A percentile compares a stretch with the other conserved stretches of the same genome.
Evolutionary conservation across 805 yeast species (phyloP).

Genomic region (Torulaspora franciscae): DNA sequence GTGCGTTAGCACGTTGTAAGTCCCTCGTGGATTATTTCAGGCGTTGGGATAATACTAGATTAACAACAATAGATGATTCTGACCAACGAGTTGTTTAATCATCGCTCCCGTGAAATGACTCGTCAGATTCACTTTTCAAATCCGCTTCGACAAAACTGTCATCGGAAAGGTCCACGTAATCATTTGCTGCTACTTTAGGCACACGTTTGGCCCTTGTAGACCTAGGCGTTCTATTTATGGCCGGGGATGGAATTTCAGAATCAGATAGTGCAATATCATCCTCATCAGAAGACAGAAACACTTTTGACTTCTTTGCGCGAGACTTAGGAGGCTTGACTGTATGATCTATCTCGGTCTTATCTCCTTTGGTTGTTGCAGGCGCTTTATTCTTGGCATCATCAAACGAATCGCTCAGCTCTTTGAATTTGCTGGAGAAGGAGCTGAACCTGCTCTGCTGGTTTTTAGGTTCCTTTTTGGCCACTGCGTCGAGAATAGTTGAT

Average conservation of each 20-base stretch:
- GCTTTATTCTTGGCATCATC: slow-evolving; percentile 16
- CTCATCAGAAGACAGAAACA: slow-evolving; percentile 22
- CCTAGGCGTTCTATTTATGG: slow-evolving; percentile 20
- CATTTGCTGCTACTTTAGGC: slow-evolving; percentile 18
- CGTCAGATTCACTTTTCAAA: slow-evolving; percentile 19
- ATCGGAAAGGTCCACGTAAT: slow-evolving; percentile 26
- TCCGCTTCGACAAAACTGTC: slow-evolving; percentile 29
- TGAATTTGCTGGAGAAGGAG: slow-evolving; percentile 32
- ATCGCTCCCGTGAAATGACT: slow-evolving; percentile 21
- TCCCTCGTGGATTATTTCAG: no score
- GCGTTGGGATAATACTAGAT: background rate
- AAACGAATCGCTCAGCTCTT: slow-evolving; percentile 30
- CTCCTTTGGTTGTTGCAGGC: slow-evolving; percentile 3
- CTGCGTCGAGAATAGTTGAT: slow-evolving; percentile 22
- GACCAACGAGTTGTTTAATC: slow-evolving; percentile 2
- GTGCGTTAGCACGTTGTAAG: no score
- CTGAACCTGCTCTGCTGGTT: slow-evolving; percentile 20
- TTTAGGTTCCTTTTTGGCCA: slow-evolving; percentile 14
- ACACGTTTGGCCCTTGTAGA: slow-evolving; percentile 19
- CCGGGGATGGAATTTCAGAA: slow-evolving; percentile 16
- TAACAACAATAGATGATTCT: background rate
- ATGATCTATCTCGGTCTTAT: background rate
- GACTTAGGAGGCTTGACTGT: background rate
- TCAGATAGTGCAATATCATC: slow-evolving; percentile 20
- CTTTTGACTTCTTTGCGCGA: slow-evolving; percentile 7